These are phyloP conservation scores for Solanum pinnatisectum DNA, from an alignment of 257 asterid species.

Conservation along the genomic window DNA sequence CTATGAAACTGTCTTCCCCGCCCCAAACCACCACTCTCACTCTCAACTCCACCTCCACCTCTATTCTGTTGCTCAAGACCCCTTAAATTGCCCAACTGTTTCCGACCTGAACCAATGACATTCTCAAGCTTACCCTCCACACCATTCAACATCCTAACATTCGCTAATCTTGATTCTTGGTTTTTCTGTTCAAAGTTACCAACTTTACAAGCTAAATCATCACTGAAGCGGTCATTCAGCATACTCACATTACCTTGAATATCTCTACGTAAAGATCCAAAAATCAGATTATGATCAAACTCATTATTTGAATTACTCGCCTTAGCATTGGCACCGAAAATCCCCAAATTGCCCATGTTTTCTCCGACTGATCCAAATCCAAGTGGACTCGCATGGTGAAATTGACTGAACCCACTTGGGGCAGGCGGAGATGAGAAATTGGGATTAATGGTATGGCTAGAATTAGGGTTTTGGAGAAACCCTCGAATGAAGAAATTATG, in stretches of 20 bases:
- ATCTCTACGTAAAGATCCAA: conserved; percentile 42
- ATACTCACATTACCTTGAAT: neutral
- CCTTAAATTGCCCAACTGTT: conserved; percentile 9
- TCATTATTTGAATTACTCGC: conserved; percentile 1
- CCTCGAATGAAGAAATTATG: conserved; percentile 31
- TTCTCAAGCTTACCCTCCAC: conserved; percentile 15
- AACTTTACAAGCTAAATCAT: conserved; percentile 9
- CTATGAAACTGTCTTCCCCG: conserved; percentile 19
- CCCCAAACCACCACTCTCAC: conserved; percentile 1
- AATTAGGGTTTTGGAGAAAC: conserved; percentile 48
- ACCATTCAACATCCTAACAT: conserved; percentile 18
- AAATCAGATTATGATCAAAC: conserved; percentile 39
- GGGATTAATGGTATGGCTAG: conserved; percentile 15
- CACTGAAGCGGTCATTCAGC: conserved; percentile 7
- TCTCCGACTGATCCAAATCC: conserved; percentile 7
- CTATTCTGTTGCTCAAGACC: conserved; percentile 17
- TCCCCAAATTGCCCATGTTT: conserved; percentile 17
- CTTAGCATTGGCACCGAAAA: conserved; percentile 9
- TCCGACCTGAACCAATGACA: conserved; percentile 14
- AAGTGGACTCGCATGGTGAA: conserved; percentile 25
- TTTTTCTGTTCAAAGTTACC: conserved; percentile 9
- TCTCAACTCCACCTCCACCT: conserved; percentile 1
- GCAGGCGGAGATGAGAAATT: conserved; percentile 20
- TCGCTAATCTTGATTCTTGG: conserved; percentile 7
- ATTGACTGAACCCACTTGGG: conserved; percentile 18